phyloP scores from a whole-genome alignment of 2,329 filamentous ascomycete species.

The Fusarium tjaetaba region DNA sequence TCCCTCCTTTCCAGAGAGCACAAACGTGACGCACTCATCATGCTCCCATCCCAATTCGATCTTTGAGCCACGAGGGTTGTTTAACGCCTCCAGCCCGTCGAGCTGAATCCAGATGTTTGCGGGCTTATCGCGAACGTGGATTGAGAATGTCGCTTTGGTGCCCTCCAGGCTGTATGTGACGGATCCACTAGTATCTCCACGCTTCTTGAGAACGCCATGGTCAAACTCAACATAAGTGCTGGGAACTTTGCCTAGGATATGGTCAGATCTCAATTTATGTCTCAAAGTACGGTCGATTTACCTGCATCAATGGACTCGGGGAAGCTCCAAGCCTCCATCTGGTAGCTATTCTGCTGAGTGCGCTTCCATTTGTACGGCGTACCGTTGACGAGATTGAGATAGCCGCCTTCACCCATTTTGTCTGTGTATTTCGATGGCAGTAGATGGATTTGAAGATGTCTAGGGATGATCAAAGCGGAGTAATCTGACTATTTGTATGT shows the following conservation, averaged over 20 bases:
- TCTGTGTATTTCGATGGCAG: neutral
- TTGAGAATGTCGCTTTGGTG: neutral
- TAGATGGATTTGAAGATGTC: neutral
- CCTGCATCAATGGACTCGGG: slow-evolving; percentile 7
- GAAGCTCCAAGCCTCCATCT: slow-evolving; percentile 9
- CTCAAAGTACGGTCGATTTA: neutral
- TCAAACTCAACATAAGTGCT: neutral
- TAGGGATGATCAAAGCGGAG: neutral
- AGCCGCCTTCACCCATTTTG: slow-evolving; percentile 8
- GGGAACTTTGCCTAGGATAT: neutral
- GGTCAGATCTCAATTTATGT: neutral
- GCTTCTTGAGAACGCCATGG: neutral
- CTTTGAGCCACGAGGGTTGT: neutral
- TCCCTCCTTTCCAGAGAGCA: neutral
- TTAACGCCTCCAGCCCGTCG: neutral
- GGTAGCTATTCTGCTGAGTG: neutral
- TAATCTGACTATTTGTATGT: neutral
- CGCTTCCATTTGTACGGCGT: slow-evolving; percentile 22
- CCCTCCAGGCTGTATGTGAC: neutral
- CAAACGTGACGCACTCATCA: slow-evolving; percentile 5
- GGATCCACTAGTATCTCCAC: neutral
- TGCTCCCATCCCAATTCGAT: slow-evolving; percentile 10
- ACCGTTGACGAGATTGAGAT: slow-evolving; percentile 1
- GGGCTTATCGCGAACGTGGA: slow-evolving; percentile 12
- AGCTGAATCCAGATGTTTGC: slow-evolving; percentile 7